A percentile compares a stretch with the other conserved stretches of the same genome.
Conservation (phyloP, 2,329 filamentous ascomycete genomes). For the Talaromyces sp. region DNA sequence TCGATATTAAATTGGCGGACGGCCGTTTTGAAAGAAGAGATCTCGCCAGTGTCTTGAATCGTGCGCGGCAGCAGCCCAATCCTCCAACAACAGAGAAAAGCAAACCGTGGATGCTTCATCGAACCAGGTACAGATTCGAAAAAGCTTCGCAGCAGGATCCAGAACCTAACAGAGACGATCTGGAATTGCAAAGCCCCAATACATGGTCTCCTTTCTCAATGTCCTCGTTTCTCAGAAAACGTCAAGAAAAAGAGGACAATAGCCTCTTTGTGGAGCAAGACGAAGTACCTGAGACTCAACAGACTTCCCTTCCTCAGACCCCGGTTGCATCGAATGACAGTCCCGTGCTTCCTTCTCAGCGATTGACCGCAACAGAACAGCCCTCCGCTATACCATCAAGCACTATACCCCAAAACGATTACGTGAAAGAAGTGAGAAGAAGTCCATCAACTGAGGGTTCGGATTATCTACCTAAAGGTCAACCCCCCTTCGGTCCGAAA, state of each 20-base stretch:
- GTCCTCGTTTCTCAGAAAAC: conserved; percentile 12
- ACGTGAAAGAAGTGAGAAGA: not conserved
- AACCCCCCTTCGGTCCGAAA: not conserved
- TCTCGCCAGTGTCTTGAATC: conserved; percentile 9
- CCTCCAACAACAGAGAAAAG: conserved; percentile 8
- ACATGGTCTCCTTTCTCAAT: conserved; percentile 29
- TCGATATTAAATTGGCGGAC: conserved; percentile 5
- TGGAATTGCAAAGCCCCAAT: conserved; percentile 39
- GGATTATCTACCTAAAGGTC: not conserved
- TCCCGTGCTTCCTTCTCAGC: not conserved
- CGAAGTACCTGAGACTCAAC: conserved; percentile 9
- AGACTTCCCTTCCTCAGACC: not conserved
- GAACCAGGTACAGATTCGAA: conserved; percentile 30
- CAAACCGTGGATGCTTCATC: conserved; percentile 25
- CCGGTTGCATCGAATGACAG: not conserved
- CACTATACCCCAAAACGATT: not conserved
- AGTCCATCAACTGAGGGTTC: not conserved
- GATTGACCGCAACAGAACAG: not conserved
- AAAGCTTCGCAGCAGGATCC: conserved; percentile 36
- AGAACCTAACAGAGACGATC: conserved; percentile 36
- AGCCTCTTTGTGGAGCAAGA: conserved; percentile 27
- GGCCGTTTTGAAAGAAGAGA: conserved; percentile 12
- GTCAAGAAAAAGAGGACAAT: conserved; percentile 3
- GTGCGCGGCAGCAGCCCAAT: conserved; percentile 12
- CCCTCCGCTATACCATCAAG: not conserved